Evolutionary conservation across 2,329 filamentous ascomycete species (phyloP), one percentile per base, ranked within the genome.

Genomic region (Fusarium lyarnte): DNA sequence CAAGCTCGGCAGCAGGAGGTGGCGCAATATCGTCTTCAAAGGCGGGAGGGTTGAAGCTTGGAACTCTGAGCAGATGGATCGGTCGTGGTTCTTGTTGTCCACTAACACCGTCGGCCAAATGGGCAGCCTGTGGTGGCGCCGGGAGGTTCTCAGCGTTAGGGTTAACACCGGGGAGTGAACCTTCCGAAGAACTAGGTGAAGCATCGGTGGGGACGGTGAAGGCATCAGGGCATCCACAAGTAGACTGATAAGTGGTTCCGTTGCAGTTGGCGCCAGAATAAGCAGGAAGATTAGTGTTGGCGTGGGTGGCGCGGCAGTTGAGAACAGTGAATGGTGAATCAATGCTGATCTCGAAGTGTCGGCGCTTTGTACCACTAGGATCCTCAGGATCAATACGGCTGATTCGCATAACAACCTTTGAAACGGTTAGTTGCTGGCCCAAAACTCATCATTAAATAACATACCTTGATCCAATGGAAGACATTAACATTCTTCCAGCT

Each of bases 341-440:
- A 76, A 98, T 98, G 74, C 94, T 97, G 77, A 97, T 97, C 81
- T 98, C 95, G 75, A 97, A 98, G 79, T 97, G 95, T 38, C 94
- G 89, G 71, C 94, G 90, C 78, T 95, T 95, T 70, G 85, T 87
- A 39, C 87, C 87, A 2, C 85, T 86, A 1, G 94, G 91, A 76
- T 97, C 93, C 16, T 91, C 90, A 42, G 91, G 88, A 76, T 97
- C 95, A 19, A 92, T 85, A 76, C 94, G 94, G 35, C 94, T 97
- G 51, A 98, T 91, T 58, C 95, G 92, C 90, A 98, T 93, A 69
- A 97, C 94, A 78, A 97, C 94, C 93, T 95, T 63, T 77, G 63
- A 39, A 33, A 47, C 10, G 12, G n/a, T 58, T 41, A 68, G 55
- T 27, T 49, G 9, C 25, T 38, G 17, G 41, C n/a, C 9, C 5